These are phyloP conservation scores for Ophiocordyceps sinensis DNA, from an alignment of 2,329 filamentous ascomycete genomes.

Conservation along the genomic window DNA sequence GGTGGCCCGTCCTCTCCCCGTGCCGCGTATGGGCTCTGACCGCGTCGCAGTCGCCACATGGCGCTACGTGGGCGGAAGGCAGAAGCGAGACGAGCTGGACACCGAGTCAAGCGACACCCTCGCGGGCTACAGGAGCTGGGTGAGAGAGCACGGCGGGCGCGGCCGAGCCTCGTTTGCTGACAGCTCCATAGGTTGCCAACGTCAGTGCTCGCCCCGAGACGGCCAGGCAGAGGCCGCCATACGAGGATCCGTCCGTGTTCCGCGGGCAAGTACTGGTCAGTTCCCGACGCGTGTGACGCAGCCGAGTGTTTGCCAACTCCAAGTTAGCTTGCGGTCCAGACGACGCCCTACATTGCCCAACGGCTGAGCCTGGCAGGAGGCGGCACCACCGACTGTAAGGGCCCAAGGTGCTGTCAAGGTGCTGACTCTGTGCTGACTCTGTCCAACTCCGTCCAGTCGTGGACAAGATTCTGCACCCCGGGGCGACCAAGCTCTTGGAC, in stretches of 20 bases:
- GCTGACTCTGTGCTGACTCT: no score
- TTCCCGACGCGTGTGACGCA: background rate
- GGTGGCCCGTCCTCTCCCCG: background rate
- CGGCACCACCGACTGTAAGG: background rate
- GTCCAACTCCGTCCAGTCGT: no score
- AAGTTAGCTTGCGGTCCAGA: background rate
- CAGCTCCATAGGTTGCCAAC: background rate
- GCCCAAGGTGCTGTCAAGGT: no score
- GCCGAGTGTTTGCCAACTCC: no score
- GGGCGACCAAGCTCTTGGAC: background rate
- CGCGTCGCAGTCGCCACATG: background rate
- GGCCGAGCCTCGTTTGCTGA: no score
- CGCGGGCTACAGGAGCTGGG: background rate
- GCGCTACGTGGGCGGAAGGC: background rate
- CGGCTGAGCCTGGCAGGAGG: background rate
- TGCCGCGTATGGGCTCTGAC: no score
- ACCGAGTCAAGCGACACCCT: background rate
- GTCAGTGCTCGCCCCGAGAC: background rate
- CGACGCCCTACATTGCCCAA: background rate
- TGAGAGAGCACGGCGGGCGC: background rate
- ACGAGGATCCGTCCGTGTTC: background rate
- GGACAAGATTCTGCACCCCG: background rate
- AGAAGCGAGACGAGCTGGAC: background rate
- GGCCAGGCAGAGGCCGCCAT: background rate
- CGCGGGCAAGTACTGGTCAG: background rate